These are phyloP conservation scores for Mucor sp. DNA, from an alignment of 371 early-diverging fungal genomes.

Conservation along the genomic window DNA sequence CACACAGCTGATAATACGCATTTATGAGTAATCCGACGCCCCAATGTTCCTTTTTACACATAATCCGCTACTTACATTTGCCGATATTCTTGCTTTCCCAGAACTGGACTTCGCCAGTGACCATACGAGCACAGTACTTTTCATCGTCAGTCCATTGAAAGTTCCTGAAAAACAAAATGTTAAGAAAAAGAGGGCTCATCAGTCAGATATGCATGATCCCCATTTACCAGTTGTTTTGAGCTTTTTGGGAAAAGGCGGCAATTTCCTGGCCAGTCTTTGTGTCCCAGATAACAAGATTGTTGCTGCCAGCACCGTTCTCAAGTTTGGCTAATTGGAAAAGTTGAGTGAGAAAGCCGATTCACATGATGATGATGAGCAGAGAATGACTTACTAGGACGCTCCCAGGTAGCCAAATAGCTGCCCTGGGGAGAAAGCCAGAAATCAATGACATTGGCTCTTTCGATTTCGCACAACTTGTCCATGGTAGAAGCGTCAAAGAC, in stretches of 20 bases:
- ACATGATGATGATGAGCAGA: neutral
- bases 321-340: slow-evolving; percentile 56
- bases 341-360: neutral
- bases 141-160: slow-evolving; percentile 96
- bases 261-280: slow-evolving; percentile 69
- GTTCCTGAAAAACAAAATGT: slow-evolving; percentile 52
- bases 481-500: slow-evolving; percentile 72
- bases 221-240: slow-evolving; percentile 66
- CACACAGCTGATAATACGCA: slow-evolving; percentile 32
- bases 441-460: slow-evolving; percentile 73
- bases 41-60: neutral
- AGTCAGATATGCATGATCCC: neutral
- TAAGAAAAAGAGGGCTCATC: neutral
- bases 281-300: slow-evolving; percentile 83
- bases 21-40: neutral
- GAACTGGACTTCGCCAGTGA: slow-evolving; percentile 88
- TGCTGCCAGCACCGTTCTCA: slow-evolving; percentile 65
- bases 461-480: slow-evolving; percentile 66
- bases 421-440: slow-evolving; percentile 91
- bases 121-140: slow-evolving; percentile 82
- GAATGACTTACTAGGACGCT: slow-evolving; percentile 69
- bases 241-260: slow-evolving; percentile 81
- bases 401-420: slow-evolving; percentile 88
- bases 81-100: slow-evolving; percentile 72
- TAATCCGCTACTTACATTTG: slow-evolving; percentile 45